These are phyloP conservation scores for Lachancea waltii DNA, from an alignment of 805 yeast species.

Conservation along the genomic window DNA sequence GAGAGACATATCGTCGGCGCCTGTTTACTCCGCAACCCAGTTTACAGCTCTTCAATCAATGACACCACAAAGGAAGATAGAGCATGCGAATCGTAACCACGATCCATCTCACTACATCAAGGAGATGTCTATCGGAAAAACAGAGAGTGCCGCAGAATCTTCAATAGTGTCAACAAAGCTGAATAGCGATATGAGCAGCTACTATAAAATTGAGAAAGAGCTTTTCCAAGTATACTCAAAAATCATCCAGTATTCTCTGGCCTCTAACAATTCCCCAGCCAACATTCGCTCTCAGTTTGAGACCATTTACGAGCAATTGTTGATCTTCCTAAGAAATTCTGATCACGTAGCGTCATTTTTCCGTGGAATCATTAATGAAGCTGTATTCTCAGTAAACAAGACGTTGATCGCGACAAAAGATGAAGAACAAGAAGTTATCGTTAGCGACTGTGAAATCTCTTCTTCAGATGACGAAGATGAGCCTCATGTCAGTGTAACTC, in stretches of 20 bases:
- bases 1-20: not conserved
- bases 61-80: not conserved
- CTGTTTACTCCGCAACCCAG: not conserved
- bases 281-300: constrained; percentile 14
- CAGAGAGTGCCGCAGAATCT: constrained; percentile 2
- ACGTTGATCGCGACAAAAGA: constrained; percentile 10
- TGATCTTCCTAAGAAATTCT: constrained; percentile 16
- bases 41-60: not conserved
- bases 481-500: not conserved
- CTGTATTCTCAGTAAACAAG: constrained; percentile 14
- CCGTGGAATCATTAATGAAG: constrained; percentile 15
- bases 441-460: constrained; percentile 7
- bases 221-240: constrained; percentile 16
- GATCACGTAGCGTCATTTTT: constrained; percentile 15
- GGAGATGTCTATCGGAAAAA: constrained; percentile 12
- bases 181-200: constrained; percentile 14
- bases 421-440: constrained; percentile 9
- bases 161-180: constrained; percentile 12
- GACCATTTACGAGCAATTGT: constrained; percentile 15
- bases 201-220: constrained; percentile 16
- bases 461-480: constrained; percentile 13
- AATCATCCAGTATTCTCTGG: constrained; percentile 14
- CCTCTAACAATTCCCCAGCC: constrained; percentile 10
- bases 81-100: no score
- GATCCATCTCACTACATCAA: constrained; percentile 9